A percentile compares a stretch with the other conserved stretches of the same genome.
These are phyloP conservation scores for Akanthomyces uredinophilus DNA, from an alignment of 2,329 filamentous ascomycete genomes.

Conservation along the genomic window DNA sequence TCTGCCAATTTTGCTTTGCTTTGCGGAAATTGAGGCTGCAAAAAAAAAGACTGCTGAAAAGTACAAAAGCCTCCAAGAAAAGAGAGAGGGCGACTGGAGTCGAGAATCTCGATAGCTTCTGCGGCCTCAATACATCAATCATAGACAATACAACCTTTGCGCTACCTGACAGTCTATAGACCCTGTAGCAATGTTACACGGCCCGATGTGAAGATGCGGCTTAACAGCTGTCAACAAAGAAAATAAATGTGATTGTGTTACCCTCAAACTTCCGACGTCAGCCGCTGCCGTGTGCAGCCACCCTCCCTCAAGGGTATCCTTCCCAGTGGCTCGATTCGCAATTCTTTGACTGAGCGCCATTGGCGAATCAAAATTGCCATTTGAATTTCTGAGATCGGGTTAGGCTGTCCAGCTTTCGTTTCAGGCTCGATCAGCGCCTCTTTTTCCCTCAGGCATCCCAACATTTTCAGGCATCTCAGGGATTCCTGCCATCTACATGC, in stretches of 20 bases:
- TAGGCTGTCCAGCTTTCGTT: not conserved
- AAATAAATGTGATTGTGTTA: slow-evolving; percentile 5
- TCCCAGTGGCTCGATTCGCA: slow-evolving; percentile 7
- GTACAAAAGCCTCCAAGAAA: not conserved
- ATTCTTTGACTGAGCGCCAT: not conserved
- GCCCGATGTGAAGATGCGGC: not conserved
- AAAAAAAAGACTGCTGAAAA: not conserved
- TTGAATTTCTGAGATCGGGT: not conserved
- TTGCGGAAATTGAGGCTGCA: not conserved
- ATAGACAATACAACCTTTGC: not conserved
- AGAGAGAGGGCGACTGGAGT: not conserved
- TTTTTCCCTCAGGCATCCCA: not conserved
- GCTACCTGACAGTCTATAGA: not conserved
- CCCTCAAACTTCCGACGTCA: slow-evolving; percentile 1
- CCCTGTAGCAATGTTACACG: not conserved
- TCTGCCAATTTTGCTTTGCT: not conserved
- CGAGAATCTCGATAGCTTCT: not conserved
- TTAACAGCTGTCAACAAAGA: not conserved
- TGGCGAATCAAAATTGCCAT: not conserved
- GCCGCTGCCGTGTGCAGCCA: not conserved
- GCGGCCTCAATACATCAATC: not conserved
- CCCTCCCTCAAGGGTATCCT: not conserved
- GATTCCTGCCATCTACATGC: not conserved
- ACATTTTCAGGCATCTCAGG: not conserved
- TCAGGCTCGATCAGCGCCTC: slow-evolving; percentile 5